Percentiles rank a stretch among this genome's conserved stretches.
phyloP scores from a whole-genome alignment of 1,139 yeast species.

The Taiozyma onychis region DNA sequence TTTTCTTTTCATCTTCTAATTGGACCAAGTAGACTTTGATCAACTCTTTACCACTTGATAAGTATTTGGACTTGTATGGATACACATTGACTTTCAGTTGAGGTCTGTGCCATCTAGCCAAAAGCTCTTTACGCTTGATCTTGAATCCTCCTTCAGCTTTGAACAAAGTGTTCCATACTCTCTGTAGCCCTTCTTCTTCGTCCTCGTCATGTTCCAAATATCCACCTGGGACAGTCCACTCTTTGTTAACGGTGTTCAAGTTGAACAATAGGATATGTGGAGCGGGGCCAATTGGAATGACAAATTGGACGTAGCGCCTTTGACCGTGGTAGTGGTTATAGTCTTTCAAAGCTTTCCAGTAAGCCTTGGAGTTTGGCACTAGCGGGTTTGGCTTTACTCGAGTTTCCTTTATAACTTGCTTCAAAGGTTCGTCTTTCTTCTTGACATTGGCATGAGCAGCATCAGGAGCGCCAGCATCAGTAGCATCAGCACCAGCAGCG shows the following conservation, averaged over 20 bases:
- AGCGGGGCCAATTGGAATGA: slow-evolving; percentile 30
- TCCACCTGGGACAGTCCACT: slow-evolving; percentile 28
- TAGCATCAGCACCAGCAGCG: not conserved
- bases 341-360: slow-evolving; percentile 23
- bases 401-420: slow-evolving; percentile 1
- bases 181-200: slow-evolving; percentile 26
- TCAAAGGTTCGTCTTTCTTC: not conserved
- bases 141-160: slow-evolving; percentile 8
- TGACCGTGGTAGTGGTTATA: slow-evolving; percentile 29
- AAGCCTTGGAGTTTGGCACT: slow-evolving; percentile 5
- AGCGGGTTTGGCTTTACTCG: slow-evolving; percentile 5
- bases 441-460: not conserved
- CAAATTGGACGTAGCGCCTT: slow-evolving; percentile 31
- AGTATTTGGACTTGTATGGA: slow-evolving; percentile 33
- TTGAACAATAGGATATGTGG: slow-evolving; percentile 31
- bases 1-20: slow-evolving; percentile 24
- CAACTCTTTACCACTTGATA: slow-evolving; percentile 30
- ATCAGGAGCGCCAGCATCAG: not conserved
- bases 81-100: slow-evolving; percentile 30
- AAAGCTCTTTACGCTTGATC: slow-evolving; percentile 23
- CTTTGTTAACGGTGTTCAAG: slow-evolving; percentile 8
- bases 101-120: slow-evolving; percentile 36
- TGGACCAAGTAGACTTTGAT: slow-evolving; percentile 29
- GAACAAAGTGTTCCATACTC: slow-evolving; percentile 25
- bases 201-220: slow-evolving; percentile 27